Conservation (phyloP, 192 early-diverging fungal genomes). For the Gonapodya sp. region DNA sequence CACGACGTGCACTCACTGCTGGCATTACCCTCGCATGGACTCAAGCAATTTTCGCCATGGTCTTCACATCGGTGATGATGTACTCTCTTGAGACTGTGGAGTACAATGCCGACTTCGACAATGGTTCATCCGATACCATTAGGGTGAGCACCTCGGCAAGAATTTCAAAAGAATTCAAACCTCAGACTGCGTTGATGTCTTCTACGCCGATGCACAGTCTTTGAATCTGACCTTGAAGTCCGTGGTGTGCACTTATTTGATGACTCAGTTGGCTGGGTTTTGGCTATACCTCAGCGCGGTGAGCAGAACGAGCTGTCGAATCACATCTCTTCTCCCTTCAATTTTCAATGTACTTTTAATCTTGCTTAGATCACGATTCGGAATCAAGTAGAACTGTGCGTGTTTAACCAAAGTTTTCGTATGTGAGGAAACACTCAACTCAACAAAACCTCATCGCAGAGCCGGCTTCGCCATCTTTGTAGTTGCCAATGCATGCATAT, state of each 20-base stretch:
- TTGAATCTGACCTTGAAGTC: not conserved
- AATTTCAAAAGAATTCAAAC: no score
- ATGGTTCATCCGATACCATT: not conserved
- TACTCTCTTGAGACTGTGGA: not conserved
- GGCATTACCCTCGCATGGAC: not conserved
- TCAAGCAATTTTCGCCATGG: not conserved
- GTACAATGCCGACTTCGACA: not conserved
- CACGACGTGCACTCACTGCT: not conserved
- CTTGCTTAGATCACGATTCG: not conserved
- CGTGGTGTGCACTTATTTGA: not conserved
- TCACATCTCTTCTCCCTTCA: not conserved
- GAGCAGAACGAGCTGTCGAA: no score
- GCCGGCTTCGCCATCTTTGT: not conserved
- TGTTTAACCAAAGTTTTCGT: not conserved
- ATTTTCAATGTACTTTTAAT: not conserved
- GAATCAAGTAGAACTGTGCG: not conserved
- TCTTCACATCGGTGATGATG: not conserved
- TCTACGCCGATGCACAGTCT: no score
- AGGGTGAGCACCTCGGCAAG: no score
- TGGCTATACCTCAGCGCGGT: not conserved
- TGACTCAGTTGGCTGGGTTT: not conserved
- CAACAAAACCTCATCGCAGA: not conserved
- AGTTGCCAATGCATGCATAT: not conserved
- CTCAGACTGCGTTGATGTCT: no score
- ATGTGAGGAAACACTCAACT: no score